These are phyloP conservation scores for Cyberlindnera petersonii DNA, from an alignment of 805 yeast genomes.

Conservation along the genomic window DNA sequence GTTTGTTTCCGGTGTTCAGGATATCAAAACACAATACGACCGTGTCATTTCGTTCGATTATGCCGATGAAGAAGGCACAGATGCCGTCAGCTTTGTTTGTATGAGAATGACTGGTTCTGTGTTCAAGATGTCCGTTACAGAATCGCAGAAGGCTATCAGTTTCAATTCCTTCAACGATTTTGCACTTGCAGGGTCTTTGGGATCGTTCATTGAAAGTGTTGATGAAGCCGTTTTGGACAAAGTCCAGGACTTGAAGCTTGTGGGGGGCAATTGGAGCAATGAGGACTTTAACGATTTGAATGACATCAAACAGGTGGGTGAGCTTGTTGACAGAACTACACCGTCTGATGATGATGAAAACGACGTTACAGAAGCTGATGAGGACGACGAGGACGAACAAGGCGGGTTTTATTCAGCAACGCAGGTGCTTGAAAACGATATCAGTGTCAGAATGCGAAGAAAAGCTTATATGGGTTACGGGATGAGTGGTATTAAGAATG, in stretches of 20 bases:
- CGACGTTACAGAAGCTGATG: slow-evolving; percentile 22
- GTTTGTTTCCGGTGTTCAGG: slow-evolving; percentile 74
- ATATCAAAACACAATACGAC: slow-evolving; percentile 71
- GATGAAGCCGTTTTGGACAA: slow-evolving; percentile 29
- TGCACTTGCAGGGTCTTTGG: slow-evolving; percentile 55
- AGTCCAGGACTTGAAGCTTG: slow-evolving; percentile 18
- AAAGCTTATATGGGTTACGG: slow-evolving; percentile 76
- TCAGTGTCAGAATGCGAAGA: slow-evolving; percentile 64
- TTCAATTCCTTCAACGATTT: slow-evolving; percentile 71
- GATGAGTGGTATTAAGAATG: slow-evolving; percentile 59
- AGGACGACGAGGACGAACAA: slow-evolving; percentile 22
- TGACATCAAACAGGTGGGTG: slow-evolving; percentile 13
- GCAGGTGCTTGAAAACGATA: slow-evolving; percentile 62
- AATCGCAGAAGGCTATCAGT: slow-evolving; percentile 55
- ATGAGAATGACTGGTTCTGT: slow-evolving; percentile 90
- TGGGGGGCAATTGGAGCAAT: slow-evolving; percentile 16
- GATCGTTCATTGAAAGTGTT: slow-evolving; percentile 37
- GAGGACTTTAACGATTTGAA: slow-evolving; percentile 32
- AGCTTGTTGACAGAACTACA: neutral
- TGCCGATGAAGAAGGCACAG: slow-evolving; percentile 28
- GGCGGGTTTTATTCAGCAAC: slow-evolving; percentile 31
- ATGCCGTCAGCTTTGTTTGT: slow-evolving; percentile 68
- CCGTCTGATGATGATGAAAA: slow-evolving; percentile 7
- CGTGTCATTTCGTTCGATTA: slow-evolving; percentile 85
- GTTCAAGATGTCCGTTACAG: slow-evolving; percentile 70